Evolutionary conservation across 306 rosid genomes (phyloP), one percentile per base, ranked within the genome.

Genomic region (Cucurbita ficifolia): DNA sequence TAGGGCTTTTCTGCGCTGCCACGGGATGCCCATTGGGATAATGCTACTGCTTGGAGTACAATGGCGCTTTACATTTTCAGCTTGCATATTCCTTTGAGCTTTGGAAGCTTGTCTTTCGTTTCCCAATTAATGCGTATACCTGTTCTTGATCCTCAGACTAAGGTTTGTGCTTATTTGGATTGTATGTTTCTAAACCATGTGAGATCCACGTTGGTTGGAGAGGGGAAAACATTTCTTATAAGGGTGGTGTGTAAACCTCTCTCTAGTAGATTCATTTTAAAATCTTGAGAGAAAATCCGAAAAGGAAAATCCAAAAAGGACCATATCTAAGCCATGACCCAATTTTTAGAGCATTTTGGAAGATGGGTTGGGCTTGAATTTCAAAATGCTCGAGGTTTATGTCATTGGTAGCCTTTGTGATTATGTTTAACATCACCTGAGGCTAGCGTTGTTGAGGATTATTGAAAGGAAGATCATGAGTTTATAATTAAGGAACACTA

Each of bases 81-180:
- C 80, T 75, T 93, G 76, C 98, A 93, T 80, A 82, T 93, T 77
- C 98, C 98, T 84, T 83, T 88, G 81, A 86, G 98, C 79, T 90
- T 93, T 65, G 91, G 96, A 71, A 85, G 96, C 51, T 82, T 89
- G 81, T 81, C 93, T n/a, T 81, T 84, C 19, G 83, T 85, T 79
- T 65, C 96, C 19, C n/a, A 78, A 38, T 42, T 86, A 22, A 56
- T 79, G 69, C 79, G 82, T 61, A 48, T 87, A 61, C 82, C 88
- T 69, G 53, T 17, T 79, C 91, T 90, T 79, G 77, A 84, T 63
- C 96, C 96, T 56, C 88, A 84, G 76, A 86, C 87, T 80, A 57
- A 86, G 90, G 98, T 17, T 61, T 39, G 40, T 61, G 61, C 11
- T 48, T 19, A 16, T 52, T 53, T 51, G 36, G 19, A 38, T 65